A percentile compares a stretch with the other conserved stretches of the same genome.
Evolutionary conservation across 768 basidiomycete species (phyloP).

Genomic region (Boletus patriciae): DNA sequence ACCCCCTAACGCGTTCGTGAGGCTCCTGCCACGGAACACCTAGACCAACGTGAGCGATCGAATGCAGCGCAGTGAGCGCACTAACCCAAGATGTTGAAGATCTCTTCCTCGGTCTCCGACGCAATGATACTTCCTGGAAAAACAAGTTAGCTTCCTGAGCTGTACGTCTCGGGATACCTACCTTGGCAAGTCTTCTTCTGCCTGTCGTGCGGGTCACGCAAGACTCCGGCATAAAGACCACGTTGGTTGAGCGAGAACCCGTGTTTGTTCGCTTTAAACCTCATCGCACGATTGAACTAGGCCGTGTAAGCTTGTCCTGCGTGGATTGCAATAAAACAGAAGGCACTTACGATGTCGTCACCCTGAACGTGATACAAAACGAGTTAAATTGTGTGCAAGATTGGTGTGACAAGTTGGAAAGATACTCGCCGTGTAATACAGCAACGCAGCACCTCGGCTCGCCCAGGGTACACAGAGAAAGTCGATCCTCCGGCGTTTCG

Average conservation of each 20-base stretch:
- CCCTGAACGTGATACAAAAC: constrained; percentile 46
- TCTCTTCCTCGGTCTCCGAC: constrained; percentile 83
- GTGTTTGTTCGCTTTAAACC: constrained; percentile 76
- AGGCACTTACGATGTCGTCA: constrained; percentile 75
- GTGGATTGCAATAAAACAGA: background rate
- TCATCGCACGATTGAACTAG: constrained; percentile 89
- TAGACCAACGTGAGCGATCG: constrained; percentile 16
- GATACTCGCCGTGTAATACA: constrained; percentile 85
- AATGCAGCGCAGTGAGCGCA: background rate
- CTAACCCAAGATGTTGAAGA: constrained; percentile 69
- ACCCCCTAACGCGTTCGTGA: constrained; percentile 61
- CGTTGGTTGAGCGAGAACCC: constrained; percentile 88
- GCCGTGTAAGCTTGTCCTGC: background rate
- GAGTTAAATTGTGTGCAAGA: background rate
- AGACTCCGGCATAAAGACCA: constrained; percentile 71
- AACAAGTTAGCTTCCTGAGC: background rate
- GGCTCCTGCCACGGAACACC: constrained; percentile 83
- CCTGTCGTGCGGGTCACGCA: constrained; percentile 66
- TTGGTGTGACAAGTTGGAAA: background rate
- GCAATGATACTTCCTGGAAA: constrained; percentile 64
- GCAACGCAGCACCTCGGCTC: constrained; percentile 75
- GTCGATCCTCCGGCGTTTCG: constrained; percentile 73
- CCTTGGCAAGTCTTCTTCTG: constrained; percentile 62
- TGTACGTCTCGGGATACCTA: constrained; percentile 18
- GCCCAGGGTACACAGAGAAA: constrained; percentile 80